These are phyloP conservation scores for Takashimella koratensis DNA, from an alignment of 1,284 basidiomycete species.

Conservation along the genomic window DNA sequence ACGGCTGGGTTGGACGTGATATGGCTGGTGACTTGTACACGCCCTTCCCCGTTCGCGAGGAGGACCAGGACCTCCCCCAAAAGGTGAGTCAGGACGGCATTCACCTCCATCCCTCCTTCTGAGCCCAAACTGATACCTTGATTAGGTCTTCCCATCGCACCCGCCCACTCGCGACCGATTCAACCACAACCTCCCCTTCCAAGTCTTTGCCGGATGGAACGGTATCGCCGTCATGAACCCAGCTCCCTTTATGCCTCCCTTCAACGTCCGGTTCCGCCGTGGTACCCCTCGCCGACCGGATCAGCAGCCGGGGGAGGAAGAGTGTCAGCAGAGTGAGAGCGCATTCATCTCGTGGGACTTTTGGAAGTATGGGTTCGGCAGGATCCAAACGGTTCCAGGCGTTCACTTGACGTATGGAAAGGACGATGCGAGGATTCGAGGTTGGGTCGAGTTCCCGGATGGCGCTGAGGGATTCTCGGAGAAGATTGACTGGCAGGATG, in stretches of 20 bases:
- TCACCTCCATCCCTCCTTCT: conserved; percentile 15
- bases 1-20: conserved; percentile 51
- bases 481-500: conserved; percentile 30
- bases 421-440: conserved; percentile 38
- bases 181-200: conserved; percentile 43
- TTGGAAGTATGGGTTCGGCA: conserved; percentile 47
- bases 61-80: conserved; percentile 40
- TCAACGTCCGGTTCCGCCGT: conserved; percentile 41
- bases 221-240: conserved; percentile 52
- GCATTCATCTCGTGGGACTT: conserved; percentile 48
- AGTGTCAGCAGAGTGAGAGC: conserved; percentile 44
- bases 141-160: conserved; percentile 41
- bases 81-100: conserved; percentile 32
- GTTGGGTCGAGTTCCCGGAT: conserved; percentile 37
- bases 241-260: conserved; percentile 40
- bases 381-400: conserved; percentile 43
- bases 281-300: conserved; percentile 24
- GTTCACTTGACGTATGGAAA: conserved; percentile 45
- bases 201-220: conserved; percentile 57
- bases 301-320: conserved; percentile 18
- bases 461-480: conserved; percentile 16
- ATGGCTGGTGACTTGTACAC: conserved; percentile 47
- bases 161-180: conserved; percentile 35
- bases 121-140: conserved; percentile 10
- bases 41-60: conserved; percentile 45